Conservation (phyloP, 202 grass and related monocot genomes). For the Brachypodium distachyon region DNA sequence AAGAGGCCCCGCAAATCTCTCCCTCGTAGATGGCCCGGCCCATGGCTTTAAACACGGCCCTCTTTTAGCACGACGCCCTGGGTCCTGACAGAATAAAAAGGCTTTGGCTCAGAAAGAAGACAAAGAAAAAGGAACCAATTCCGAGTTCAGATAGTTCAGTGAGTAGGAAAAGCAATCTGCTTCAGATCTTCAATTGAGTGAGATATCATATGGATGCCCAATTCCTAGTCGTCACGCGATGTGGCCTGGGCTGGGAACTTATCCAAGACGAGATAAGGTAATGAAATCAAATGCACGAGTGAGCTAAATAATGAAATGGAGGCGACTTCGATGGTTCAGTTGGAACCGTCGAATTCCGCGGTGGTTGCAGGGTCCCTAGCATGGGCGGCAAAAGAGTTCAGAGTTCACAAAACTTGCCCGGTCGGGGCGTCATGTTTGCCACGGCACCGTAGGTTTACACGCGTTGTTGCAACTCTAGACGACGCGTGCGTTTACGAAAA, state of each 20-base stretch:
- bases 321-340: conserved; percentile 1
- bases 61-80: background rate
- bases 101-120: no score
- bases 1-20: background rate
- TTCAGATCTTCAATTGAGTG: background rate
- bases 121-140: background rate
- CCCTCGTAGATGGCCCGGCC: background rate
- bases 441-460: background rate
- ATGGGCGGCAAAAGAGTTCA: background rate
- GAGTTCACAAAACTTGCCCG: no score
- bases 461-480: background rate
- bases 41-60: background rate
- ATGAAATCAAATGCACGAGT: background rate
- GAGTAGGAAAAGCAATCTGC: no score
- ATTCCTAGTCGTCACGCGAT: background rate
- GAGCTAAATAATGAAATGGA: background rate
- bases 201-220: background rate
- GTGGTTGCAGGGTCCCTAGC: conserved; percentile 18
- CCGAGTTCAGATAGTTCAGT: background rate
- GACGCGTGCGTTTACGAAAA: background rate
- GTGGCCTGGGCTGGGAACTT: background rate
- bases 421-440: background rate
- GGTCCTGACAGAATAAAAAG: background rate
- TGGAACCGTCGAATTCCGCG: conserved; percentile 11
- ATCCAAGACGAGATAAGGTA: conserved; percentile 8